Evolutionary conservation across 1,284 basidiomycete species (phyloP).

Genomic region (Mycosarcoma maydis): DNA sequence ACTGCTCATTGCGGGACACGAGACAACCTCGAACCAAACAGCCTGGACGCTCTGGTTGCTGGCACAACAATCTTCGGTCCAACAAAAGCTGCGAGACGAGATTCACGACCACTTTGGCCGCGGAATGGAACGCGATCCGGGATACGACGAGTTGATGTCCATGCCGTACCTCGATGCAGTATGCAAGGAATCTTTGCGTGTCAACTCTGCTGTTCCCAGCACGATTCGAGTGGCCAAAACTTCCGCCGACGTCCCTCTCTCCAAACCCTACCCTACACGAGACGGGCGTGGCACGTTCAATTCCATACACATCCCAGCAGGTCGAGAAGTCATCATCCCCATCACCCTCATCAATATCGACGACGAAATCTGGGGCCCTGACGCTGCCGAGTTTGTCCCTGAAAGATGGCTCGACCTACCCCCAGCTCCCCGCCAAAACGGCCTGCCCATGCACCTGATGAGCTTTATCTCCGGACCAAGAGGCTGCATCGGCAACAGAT

Average conservation of each 20-base stretch:
- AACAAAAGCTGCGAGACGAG: slow-evolving; percentile 53
- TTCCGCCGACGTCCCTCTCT: slow-evolving; percentile 53
- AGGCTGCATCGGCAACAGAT: slow-evolving; percentile 59
- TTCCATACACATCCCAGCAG: slow-evolving; percentile 47
- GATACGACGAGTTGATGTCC: slow-evolving; percentile 51
- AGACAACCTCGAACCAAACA: slow-evolving; percentile 61
- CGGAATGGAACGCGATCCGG: slow-evolving; percentile 36
- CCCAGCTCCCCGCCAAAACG: slow-evolving; percentile 16
- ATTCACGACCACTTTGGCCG: slow-evolving; percentile 46
- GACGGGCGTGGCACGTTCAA: slow-evolving; percentile 47
- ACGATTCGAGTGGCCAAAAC: slow-evolving; percentile 47
- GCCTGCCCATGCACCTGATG: slow-evolving; percentile 47
- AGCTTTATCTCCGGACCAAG: slow-evolving; percentile 60
- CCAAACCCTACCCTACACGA: slow-evolving; percentile 40
- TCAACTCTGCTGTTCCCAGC: slow-evolving; percentile 44
- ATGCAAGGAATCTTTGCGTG: slow-evolving; percentile 55
- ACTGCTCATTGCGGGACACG: slow-evolving; percentile 63
- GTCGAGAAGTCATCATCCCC: slow-evolving; percentile 50
- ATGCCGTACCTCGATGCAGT: slow-evolving; percentile 59
- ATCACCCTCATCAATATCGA: slow-evolving; percentile 50
- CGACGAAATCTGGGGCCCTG: slow-evolving; percentile 50
- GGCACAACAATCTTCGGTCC: slow-evolving; percentile 34
- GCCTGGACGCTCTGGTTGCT: slow-evolving; percentile 59
- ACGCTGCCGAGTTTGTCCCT: slow-evolving; percentile 51
- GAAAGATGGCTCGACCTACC: slow-evolving; percentile 58